Conservation (phyloP, 1,284 basidiomycete genomes). For the Sporisorium exsertum region DNA sequence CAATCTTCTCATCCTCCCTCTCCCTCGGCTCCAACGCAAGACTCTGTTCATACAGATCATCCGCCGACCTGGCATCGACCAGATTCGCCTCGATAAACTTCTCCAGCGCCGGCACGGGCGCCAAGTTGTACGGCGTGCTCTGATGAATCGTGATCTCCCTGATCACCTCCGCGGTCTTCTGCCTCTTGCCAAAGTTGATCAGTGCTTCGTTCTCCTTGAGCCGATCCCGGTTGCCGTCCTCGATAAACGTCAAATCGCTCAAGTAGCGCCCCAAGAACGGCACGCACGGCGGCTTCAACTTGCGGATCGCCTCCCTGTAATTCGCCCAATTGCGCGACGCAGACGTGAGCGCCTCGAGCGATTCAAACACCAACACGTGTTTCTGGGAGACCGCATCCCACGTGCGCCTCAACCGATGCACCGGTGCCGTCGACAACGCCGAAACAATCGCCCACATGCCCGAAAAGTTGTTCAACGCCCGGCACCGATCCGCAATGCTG, state of each 20-base stretch:
- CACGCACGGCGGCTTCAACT: slow-evolving; percentile 91
- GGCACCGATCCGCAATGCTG: slow-evolving; percentile 90
- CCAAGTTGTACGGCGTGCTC: slow-evolving; percentile 82
- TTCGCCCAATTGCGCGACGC: slow-evolving; percentile 91
- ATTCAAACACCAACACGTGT: slow-evolving; percentile 71
- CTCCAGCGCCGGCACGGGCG: slow-evolving; percentile 77
- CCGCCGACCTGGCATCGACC: slow-evolving; percentile 65
- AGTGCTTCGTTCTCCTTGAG: slow-evolving; percentile 74
- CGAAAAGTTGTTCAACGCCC: slow-evolving; percentile 90
- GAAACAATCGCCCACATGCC: slow-evolving; percentile 95
- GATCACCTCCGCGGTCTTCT: slow-evolving; percentile 92
- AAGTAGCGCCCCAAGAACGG: slow-evolving; percentile 98
- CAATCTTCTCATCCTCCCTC: slow-evolving; percentile 85
- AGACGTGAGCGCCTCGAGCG: slow-evolving; percentile 86
- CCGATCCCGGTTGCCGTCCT: slow-evolving; percentile 95
- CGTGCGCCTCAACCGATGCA: slow-evolving; percentile 89
- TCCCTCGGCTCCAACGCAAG: slow-evolving; percentile 90
- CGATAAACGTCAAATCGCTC: slow-evolving; percentile 94
- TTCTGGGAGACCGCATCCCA: slow-evolving; percentile 88
- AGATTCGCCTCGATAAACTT: slow-evolving; percentile 83
- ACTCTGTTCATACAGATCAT: slow-evolving; percentile 79
- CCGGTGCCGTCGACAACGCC: slow-evolving; percentile 92
- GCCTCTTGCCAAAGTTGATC: slow-evolving; percentile 95
- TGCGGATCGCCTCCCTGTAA: slow-evolving; percentile 86
- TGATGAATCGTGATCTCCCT: slow-evolving; percentile 97